Evolutionary conservation across 371 early-diverging fungal genomes (phyloP).

Genomic region (Mortierella sp.): DNA sequence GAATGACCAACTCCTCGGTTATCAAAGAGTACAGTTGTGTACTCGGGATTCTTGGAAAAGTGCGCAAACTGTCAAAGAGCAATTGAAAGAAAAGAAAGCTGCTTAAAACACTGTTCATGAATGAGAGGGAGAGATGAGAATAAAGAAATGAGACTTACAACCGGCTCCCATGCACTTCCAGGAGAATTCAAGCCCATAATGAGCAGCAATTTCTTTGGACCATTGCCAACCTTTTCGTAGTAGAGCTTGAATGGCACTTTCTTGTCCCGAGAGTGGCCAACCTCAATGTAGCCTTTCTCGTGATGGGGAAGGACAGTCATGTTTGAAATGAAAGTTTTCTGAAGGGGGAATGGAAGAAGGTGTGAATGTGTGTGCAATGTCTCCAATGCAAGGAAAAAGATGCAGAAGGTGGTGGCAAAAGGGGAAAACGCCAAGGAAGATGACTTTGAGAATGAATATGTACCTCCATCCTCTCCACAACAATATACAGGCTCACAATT

Average conservation of each 20-base stretch:
- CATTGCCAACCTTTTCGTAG: slow-evolving; percentile 48
- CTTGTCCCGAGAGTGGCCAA: slow-evolving; percentile 32
- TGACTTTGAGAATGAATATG: no score
- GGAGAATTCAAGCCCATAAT: slow-evolving; percentile 51
- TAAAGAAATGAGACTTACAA: slow-evolving; percentile 27
- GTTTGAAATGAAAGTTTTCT: neutral
- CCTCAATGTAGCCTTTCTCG: slow-evolving; percentile 40
- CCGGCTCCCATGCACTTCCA: slow-evolving; percentile 47
- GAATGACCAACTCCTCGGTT: slow-evolving; percentile 84
- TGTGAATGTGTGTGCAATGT: neutral
- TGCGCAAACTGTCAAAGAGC: slow-evolving; percentile 25
- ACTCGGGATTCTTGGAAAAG: slow-evolving; percentile 60
- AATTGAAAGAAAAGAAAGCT: neutral
- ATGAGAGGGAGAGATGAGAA: neutral
- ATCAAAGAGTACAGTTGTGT: slow-evolving; percentile 83
- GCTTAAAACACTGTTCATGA: neutral
- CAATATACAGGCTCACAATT: no score
- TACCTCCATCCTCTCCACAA: no score
- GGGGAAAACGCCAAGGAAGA: neutral
- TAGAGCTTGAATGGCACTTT: slow-evolving; percentile 40
- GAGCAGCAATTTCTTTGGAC: slow-evolving; percentile 46
- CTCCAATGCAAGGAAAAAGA: neutral
- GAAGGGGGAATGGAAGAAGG: neutral
- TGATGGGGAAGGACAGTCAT: slow-evolving; percentile 15
- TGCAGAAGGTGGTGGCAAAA: neutral